A percentile compares a stretch with the other conserved stretches of the same genome.
These are phyloP conservation scores for Pythium scleroteichum DNA, from an alignment of 352 stramenopile genomes.

Conservation along the genomic window DNA sequence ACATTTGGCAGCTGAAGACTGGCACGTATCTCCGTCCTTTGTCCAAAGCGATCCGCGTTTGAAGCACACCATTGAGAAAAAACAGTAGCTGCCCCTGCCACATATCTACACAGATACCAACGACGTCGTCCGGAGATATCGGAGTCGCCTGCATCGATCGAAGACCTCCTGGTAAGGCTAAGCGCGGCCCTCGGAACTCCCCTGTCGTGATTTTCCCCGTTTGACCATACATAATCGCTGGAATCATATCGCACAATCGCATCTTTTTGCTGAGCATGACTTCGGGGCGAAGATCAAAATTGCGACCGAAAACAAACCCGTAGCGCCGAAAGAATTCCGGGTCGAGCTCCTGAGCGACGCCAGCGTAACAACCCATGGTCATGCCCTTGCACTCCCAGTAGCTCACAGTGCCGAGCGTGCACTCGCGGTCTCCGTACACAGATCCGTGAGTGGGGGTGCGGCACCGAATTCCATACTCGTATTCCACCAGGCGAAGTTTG, in stretches of 20 bases:
- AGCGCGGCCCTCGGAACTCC: constrained; percentile 56
- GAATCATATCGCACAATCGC: constrained; percentile 63
- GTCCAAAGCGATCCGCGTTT: constrained; percentile 50
- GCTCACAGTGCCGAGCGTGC: constrained; percentile 41
- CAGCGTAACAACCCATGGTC: constrained; percentile 64
- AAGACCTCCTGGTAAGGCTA: constrained; percentile 40
- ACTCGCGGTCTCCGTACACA: constrained; percentile 53
- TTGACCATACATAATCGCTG: constrained; percentile 77
- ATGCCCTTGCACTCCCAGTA: constrained; percentile 72
- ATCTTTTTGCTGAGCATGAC: constrained; percentile 49
- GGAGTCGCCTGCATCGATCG: constrained; percentile 47
- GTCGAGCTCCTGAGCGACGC: constrained; percentile 43
- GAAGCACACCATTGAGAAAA: constrained; percentile 43
- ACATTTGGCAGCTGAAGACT: constrained; percentile 56
- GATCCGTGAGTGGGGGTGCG: constrained; percentile 31
- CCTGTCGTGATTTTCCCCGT: constrained; percentile 68
- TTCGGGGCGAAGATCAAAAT: constrained; percentile 35
- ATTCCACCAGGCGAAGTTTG: constrained; percentile 48
- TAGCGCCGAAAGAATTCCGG: constrained; percentile 36
- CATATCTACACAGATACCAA: constrained; percentile 61
- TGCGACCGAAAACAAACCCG: constrained; percentile 35
- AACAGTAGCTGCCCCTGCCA: constrained; percentile 57
- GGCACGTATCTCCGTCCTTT: constrained; percentile 43
- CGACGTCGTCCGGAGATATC: constrained; percentile 51
- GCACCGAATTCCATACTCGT: constrained; percentile 37